Base-by-base conservation (phyloP, 352 stramenopile genomes). In the Pythium phragmitis region DNA sequence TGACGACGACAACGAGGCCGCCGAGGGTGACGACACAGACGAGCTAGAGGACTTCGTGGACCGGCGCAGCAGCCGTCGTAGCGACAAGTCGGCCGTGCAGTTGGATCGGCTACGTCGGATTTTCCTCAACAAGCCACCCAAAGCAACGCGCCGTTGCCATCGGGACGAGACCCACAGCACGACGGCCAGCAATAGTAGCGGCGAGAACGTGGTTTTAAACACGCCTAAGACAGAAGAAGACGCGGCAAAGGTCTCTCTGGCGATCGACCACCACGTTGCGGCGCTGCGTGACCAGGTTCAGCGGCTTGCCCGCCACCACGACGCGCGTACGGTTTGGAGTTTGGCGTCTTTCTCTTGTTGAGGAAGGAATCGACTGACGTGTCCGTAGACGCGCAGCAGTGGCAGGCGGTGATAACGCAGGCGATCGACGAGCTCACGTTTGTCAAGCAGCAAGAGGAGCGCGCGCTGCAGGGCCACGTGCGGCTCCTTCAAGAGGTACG, bases 31-130 rank as follows among this genome's bases (percentile, higher is more conserved):
- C 2, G 60, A 67, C 33, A 52, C 55, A 49, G 56, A 70, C 19
- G 36, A 21, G 33, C 57, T 60, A 3, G 54, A 63, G 11, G 63
- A 64, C 39, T 69, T 69, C 60, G 54, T 69, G 7, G 43, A 13
- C 17, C 34, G 11, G 0, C 42, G 33, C 13, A 19, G 53, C 54
- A 42, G 19, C 9, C n/a, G 33, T 17, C 30, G 9, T 16, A 37
- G 26, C 26, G 4, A 30, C 4, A 30, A 42, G 43, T 71, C 65
- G 3, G 43, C 61, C 16, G 62, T 65, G 19, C 87, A 87, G 34
- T 74, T 91, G 45, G 65, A 76, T 34, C 74, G 81, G 7, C 65
- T 91, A 41, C 74, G 81, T 12, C 81, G 81, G 50, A 91, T 91
- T 56, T 91, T 89, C 60, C 67, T 91, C 33, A 91, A 76, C 46